Conservation (phyloP, 441 rosid genomes). For the Populus hybrid region DNA sequence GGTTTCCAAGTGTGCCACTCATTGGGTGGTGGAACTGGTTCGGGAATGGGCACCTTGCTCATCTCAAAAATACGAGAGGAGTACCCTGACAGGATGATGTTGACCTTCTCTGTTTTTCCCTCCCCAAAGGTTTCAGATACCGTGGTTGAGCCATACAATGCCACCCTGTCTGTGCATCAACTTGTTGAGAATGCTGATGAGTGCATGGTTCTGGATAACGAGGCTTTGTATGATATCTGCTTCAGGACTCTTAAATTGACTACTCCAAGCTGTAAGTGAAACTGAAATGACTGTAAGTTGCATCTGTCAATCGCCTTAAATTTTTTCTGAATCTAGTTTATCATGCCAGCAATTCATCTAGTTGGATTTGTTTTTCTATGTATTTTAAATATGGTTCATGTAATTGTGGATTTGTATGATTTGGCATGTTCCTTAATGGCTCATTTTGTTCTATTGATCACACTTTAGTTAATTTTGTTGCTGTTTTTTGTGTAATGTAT, state of each 20-base stretch:
- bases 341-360: background rate
- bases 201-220: no score
- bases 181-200: no score
- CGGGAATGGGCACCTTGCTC: background rate
- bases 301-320: background rate
- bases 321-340: background rate
- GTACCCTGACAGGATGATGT: background rate
- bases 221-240: no score
- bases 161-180: no score
- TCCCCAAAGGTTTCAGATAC: no score
- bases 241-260: no score
- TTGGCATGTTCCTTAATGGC: background rate
- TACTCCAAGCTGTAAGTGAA: background rate
- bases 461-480: background rate
- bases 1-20: background rate
- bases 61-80: background rate
- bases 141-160: no score
- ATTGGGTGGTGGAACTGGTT: background rate
- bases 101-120: background rate
- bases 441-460: background rate
- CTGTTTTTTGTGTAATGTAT: background rate
- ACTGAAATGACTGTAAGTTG: background rate
- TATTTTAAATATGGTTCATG: background rate
- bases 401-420: background rate
- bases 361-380: background rate